A percentile compares a stretch with the other conserved stretches of the same genome.
These are phyloP conservation scores for Teunomyces atbi DNA, from an alignment of 805 yeast species.

Conservation along the genomic window DNA sequence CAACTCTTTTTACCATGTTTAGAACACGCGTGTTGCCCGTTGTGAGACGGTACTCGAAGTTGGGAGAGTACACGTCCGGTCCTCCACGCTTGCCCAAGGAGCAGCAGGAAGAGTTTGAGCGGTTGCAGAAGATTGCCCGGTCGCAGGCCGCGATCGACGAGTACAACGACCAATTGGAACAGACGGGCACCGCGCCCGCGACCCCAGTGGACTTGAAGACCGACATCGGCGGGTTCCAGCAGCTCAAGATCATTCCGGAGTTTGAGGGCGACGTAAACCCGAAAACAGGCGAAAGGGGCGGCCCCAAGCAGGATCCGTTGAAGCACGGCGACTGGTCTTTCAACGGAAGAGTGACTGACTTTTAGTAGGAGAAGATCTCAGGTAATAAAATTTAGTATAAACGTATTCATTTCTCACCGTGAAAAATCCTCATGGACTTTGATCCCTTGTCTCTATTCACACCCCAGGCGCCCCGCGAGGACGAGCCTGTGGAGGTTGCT, in stretches of 20 bases:
- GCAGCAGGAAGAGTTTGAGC: slow-evolving; percentile 90
- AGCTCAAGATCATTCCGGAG: slow-evolving; percentile 81
- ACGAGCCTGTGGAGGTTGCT: background rate
- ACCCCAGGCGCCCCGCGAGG: slow-evolving; percentile 14
- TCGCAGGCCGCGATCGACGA: slow-evolving; percentile 77
- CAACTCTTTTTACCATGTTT: background rate
- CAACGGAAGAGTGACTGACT: slow-evolving; percentile 95
- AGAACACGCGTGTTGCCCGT: background rate
- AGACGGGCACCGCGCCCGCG: slow-evolving; percentile 20
- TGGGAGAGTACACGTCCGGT: slow-evolving; percentile 22
- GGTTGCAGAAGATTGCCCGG: slow-evolving; percentile 74
- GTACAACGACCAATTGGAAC: slow-evolving; percentile 50
- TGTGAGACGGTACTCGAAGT: slow-evolving; percentile 4
- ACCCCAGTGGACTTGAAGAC: slow-evolving; percentile 5
- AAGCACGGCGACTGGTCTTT: slow-evolving; percentile 83
- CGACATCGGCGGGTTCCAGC: slow-evolving; percentile 64
- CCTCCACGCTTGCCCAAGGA: slow-evolving; percentile 79
- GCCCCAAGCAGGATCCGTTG: slow-evolving; percentile 96
- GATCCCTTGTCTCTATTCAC: slow-evolving; percentile 43
- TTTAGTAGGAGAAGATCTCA: slow-evolving; percentile 42
- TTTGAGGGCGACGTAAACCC: slow-evolving; percentile 95
- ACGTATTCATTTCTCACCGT: background rate
- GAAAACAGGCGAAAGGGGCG: slow-evolving; percentile 90
- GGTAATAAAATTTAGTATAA: background rate
- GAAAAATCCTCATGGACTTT: slow-evolving; percentile 28